A percentile compares a stretch with the other conserved stretches of the same genome.
phyloP scores from a whole-genome alignment of 2,329 filamentous ascomycete genomes.

The Stenocarpella maydis region DNA sequence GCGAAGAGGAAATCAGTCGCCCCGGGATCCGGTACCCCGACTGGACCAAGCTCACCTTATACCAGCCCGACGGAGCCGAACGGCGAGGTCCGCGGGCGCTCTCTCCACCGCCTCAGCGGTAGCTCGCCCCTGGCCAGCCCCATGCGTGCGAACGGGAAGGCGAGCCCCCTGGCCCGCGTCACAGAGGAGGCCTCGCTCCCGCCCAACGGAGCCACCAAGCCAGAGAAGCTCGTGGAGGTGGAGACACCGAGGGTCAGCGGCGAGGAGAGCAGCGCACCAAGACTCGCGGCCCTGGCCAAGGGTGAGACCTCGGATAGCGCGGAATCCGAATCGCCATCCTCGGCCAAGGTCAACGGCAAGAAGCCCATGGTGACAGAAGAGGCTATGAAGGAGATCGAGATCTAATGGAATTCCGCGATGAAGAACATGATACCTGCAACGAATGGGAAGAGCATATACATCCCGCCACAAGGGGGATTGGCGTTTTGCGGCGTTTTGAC shows the following conservation, averaged over 20 bases:
- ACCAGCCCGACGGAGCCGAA: conserved; percentile 68
- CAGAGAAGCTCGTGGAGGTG: conserved; percentile 63
- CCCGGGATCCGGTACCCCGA: conserved; percentile 53
- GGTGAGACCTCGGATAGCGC: conserved; percentile 47
- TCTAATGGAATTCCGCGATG: conserved; percentile 49
- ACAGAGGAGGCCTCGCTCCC: conserved; percentile 68
- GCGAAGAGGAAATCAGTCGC: conserved; percentile 63
- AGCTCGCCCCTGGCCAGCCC: conserved; percentile 71
- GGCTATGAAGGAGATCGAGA: conserved; percentile 70
- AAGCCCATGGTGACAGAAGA: conserved; percentile 55
- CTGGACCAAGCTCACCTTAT: conserved; percentile 67
- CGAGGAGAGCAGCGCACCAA: conserved; percentile 48
- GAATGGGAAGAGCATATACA: conserved; percentile 36
- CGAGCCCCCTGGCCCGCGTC: conserved; percentile 77
- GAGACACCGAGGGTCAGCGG: conserved; percentile 60
- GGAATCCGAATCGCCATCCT: conserved; percentile 40
- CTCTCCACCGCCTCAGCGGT: conserved; percentile 73
- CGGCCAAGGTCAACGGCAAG: conserved; percentile 54
- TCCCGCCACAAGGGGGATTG: conserved; percentile 32
- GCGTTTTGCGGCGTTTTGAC: conserved; percentile 37
- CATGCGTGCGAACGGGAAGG: conserved; percentile 71
- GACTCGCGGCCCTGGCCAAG: conserved; percentile 46
- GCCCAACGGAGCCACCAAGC: conserved; percentile 51
- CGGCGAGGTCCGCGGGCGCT: conserved; percentile 72
- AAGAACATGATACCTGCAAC: conserved; percentile 39